Percentiles rank a stretch among this genome's conserved stretches.
phyloP scores from a whole-genome alignment of 116 monocot genomes.

The Zostera marina region DNA sequence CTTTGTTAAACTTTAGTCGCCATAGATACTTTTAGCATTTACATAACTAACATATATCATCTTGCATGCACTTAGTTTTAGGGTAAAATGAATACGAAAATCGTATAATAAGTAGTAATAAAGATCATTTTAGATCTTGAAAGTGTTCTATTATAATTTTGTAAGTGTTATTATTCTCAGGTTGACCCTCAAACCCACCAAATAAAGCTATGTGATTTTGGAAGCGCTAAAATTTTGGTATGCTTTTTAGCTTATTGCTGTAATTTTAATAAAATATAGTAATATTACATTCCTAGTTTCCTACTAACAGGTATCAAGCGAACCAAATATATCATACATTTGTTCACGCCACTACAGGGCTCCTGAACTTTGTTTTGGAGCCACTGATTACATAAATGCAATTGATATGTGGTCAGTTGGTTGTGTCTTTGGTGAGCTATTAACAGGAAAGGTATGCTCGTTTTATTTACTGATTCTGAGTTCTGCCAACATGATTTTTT shows the following conservation, averaged over 20 bases:
- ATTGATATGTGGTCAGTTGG: conserved; percentile 53
- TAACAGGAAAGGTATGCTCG: conserved; percentile 33
- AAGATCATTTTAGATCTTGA: not conserved
- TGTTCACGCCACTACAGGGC: conserved; percentile 16
- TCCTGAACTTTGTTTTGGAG: conserved; percentile 33
- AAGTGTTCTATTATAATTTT: not conserved
- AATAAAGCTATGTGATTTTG: conserved; percentile 18
- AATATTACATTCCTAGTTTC: not conserved
- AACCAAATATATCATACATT: conserved; percentile 18
- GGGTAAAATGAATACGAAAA: too few species aligned
- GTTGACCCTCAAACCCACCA: conserved; percentile 15
- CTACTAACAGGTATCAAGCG: conserved; percentile 8
- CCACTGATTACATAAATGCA: conserved; percentile 29
- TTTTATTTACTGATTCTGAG: not conserved
- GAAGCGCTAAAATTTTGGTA: conserved; percentile 24
- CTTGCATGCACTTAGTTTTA: too few species aligned
- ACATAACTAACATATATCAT: too few species aligned
- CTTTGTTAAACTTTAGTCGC: too few species aligned
- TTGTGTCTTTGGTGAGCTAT: conserved; percentile 39
- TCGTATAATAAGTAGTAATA: not conserved
- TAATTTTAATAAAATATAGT: not conserved
- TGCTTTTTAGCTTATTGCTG: not conserved
- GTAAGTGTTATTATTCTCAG: conserved; percentile 6
- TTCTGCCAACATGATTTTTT: too few species aligned
- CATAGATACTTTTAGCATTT: too few species aligned